Evolutionary conservation across 129 eudicot genomes (phyloP), one percentile per base, ranked within the genome.

Genomic region (Pseudognaphalium luteoalbum): DNA sequence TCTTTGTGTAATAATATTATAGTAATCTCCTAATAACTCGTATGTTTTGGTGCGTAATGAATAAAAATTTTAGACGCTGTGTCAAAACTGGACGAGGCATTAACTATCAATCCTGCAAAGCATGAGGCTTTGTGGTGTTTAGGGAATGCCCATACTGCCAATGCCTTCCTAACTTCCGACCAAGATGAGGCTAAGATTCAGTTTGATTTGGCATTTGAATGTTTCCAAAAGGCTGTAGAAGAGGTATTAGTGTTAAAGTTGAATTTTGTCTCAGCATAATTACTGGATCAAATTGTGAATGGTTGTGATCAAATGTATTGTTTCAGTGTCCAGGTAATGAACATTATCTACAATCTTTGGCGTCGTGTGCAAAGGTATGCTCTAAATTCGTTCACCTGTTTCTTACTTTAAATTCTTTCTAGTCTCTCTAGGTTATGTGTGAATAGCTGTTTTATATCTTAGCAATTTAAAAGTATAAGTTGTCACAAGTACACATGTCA

Each of bases 51-150:
- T 15, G 25, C 33, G 34, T 56, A 35, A 64, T 33, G 47, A 63
- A 51, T 63, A 63, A 34, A 11, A 78, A 71, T 71, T 72, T 14
- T 65, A 88, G 93, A 88, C 59, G 88, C 88, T 17, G 75, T 76
- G 39, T 69, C 78, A 9, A 88, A 78, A 81, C 60, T 88, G 71
- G 81, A 81, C 21, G 90, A 88, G 81, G 93, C 93, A 7, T 59
- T 88, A 71, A 17, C 60, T 35, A 81, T 88, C 72, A 71, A 83
- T 79, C 88, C 93, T 20, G 81, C 80, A 32, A 85, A 86, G 72
- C 93, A 83, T 15, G 93, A 88, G 70, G 82, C 90, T 34, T 50
- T 85, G 44, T 88, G 90, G 90, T 83, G 85, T 68, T 79, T 88
- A 78, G 93, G 87, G 35, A 86, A 86, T 73, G 93, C 90, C 47